phyloP scores from a whole-genome alignment of 2,329 filamentous ascomycete genomes.

The Curvularia hawaiiensis region DNA sequence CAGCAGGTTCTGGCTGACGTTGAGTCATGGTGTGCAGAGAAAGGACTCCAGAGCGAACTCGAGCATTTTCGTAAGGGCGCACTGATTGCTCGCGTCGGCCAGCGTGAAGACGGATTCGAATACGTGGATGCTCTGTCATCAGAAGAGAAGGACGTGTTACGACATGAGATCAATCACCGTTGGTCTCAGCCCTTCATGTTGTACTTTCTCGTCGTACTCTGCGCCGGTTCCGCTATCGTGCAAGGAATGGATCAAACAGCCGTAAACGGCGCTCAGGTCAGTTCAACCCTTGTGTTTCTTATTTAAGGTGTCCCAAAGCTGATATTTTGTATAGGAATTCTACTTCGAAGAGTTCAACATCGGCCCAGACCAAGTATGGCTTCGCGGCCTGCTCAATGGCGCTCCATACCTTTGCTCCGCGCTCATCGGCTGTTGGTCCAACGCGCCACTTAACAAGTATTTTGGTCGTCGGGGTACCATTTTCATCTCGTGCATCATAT shows the following conservation, averaged over 20 bases:
- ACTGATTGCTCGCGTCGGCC: constrained; percentile 51
- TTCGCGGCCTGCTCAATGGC: constrained; percentile 37
- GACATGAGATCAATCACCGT: constrained; percentile 66
- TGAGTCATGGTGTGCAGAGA: constrained; percentile 58
- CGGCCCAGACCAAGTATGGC: constrained; percentile 32
- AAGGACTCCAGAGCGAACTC: constrained; percentile 55
- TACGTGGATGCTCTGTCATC: constrained; percentile 55
- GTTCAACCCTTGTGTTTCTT: background rate
- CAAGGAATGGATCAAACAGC: constrained; percentile 58
- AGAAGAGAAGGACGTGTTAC: constrained; percentile 63
- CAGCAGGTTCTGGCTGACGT: constrained; percentile 61
- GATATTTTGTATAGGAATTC: constrained; percentile 24
- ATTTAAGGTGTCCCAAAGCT: background rate
- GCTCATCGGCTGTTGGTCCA: constrained; percentile 50
- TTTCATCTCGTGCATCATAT: constrained; percentile 43
- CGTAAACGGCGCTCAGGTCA: constrained; percentile 40
- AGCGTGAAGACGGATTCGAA: constrained; percentile 56
- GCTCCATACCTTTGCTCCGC: constrained; percentile 38
- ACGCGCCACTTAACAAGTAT: constrained; percentile 39
- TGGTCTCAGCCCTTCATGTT: constrained; percentile 72
- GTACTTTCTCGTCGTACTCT: constrained; percentile 69
- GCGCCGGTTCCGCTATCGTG: constrained; percentile 71
- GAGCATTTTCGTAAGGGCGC: constrained; percentile 59
- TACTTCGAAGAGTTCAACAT: constrained; percentile 40
- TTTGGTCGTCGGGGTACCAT: constrained; percentile 42